Base-by-base conservation (phyloP, 1,284 basidiomycete genomes). In the Amylostereum chailletii region DNA sequence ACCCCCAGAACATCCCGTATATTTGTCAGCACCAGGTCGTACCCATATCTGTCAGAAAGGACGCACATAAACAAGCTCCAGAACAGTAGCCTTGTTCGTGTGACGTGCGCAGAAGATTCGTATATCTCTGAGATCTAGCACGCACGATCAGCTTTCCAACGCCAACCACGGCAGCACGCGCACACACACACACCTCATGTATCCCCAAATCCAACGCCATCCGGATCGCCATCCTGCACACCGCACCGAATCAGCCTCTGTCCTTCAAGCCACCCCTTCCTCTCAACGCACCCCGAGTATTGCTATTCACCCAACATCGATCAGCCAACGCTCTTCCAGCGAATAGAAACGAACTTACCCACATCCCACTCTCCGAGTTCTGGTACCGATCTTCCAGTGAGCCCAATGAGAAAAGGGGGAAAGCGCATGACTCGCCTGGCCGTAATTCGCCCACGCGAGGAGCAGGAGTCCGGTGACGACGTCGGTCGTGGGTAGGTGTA, bases 171-270 rank as follows among this genome's bases (percentile, higher is more conserved):
- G 8, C 11, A 42, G 26, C 10, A 34, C 31, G 27, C 19, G 19
- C 19, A 1, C 19, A 19, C n/a, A n/a, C 6, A 19, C 32, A 36
- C 39, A 54, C 59, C 53, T 70, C 64, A 51, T 71, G 68, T n/a
- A 70, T 53, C 2, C 70, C 70, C 2, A 71, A 56, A 56, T 72
- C 69, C 34, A 67, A 58, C 1, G 67, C 63, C 70, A 71, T 71
- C 2, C 70, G 61, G 11, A 68, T 64, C 5, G 68, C 65, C 62
- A 72, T 70, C 3, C 70, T 61, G 29, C 19, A 46, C 19, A 19
- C 19, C 19, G 19, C 19, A 1, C 19, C 19, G 19, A 19, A 19
- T 19, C 19, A 19, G 19, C 19, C 19, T 19, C 19, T 19, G 1
- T 19, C 19, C 9, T 45, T 34, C 3, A 33, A 7, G 3, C 10